phyloP scores from a whole-genome alignment of 2,329 filamentous ascomycete species.

The Paradendryphiella salina region DNA sequence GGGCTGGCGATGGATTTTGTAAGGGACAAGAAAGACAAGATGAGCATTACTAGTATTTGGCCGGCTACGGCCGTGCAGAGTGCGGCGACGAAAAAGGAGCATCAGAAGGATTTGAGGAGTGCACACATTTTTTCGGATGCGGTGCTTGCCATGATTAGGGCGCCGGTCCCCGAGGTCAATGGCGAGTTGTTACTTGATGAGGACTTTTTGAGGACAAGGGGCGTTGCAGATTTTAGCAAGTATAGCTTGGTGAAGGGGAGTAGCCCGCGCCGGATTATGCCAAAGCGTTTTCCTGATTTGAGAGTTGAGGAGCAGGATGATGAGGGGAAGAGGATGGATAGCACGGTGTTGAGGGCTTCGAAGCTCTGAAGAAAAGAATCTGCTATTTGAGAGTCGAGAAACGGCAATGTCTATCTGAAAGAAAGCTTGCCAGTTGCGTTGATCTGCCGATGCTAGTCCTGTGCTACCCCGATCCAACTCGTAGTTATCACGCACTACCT shows the following conservation, averaged over 20 bases:
- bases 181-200: slow-evolving; percentile 76
- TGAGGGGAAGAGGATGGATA: slow-evolving; percentile 73
- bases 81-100: slow-evolving; percentile 66
- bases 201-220: slow-evolving; percentile 72
- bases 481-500: too few species aligned
- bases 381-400: too few species aligned
- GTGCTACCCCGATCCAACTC: too few species aligned
- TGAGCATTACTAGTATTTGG: slow-evolving; percentile 84
- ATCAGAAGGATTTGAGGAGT: slow-evolving; percentile 63
- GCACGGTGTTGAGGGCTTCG: slow-evolving; percentile 46
- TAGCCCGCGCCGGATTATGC: slow-evolving; percentile 76
- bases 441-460: too few species aligned
- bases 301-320: slow-evolving; percentile 78
- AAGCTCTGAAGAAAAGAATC: slow-evolving; percentile 21
- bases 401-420: too few species aligned
- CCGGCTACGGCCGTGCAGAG: slow-evolving; percentile 78
- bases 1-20: slow-evolving; percentile 81
- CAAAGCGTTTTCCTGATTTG: slow-evolving; percentile 67
- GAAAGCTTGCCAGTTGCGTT: too few species aligned
- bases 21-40: slow-evolving; percentile 64
- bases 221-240: slow-evolving; percentile 70
- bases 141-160: slow-evolving; percentile 69
- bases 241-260: slow-evolving; percentile 70
- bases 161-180: slow-evolving; percentile 65
- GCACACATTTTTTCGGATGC: slow-evolving; percentile 77